These are phyloP conservation scores for Rhododendron ovatum DNA, from an alignment of 148 eudicot species.

Conservation along the genomic window DNA sequence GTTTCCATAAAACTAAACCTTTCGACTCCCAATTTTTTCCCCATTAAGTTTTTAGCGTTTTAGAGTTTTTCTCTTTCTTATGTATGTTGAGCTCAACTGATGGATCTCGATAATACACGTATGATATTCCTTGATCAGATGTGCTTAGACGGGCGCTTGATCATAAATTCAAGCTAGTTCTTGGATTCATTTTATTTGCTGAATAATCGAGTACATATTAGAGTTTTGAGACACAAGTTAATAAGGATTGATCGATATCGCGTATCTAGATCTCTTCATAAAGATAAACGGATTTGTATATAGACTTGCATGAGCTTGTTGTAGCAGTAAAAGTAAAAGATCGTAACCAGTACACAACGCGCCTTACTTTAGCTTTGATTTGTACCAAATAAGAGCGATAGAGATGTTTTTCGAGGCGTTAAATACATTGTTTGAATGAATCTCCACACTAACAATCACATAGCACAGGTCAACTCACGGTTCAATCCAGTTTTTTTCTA, in stretches of 20 bases:
- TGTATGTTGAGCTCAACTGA: not conserved
- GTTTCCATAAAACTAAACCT: not conserved
- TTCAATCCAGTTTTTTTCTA: not conserved
- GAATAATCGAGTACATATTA: not conserved
- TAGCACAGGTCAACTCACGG: not conserved
- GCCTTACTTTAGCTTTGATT: not conserved
- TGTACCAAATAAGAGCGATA: not conserved
- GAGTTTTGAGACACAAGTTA: not conserved
- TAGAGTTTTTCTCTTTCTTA: not conserved
- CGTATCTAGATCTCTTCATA: no score
- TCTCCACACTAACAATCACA: not conserved
- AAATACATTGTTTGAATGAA: not conserved
- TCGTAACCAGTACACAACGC: not conserved
- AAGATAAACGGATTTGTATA: not conserved
- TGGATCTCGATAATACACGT: not conserved
- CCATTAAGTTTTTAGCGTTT: not conserved
- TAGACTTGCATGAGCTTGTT: not conserved
- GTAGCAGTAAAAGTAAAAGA: not conserved
- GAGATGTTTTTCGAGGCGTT: not conserved
- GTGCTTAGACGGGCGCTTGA: not conserved
- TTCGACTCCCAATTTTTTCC: not conserved
- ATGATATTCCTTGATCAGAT: not conserved
- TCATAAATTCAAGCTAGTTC: not conserved
- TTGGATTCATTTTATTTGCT: not conserved
- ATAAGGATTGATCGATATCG: not conserved